Conservation (phyloP, 441 rosid genomes). For the Adansonia rubrostipa region DNA sequence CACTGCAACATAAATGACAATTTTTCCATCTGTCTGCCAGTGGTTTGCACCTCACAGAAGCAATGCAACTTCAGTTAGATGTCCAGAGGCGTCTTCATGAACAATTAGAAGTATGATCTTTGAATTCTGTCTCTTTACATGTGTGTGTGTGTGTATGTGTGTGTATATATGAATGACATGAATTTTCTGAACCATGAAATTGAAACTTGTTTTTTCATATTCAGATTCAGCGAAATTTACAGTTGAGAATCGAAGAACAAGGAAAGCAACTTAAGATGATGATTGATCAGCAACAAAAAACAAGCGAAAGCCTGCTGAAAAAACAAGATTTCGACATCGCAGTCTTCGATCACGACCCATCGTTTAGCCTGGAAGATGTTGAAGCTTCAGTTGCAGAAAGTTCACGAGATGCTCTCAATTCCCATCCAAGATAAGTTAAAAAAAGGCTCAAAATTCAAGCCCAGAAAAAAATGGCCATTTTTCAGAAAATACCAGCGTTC, state of each 20-base stretch:
- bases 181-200: not conserved
- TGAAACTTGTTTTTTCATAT: not conserved
- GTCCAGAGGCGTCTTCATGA: conserved; percentile 91
- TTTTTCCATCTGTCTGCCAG: not conserved
- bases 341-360: no score
- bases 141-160: not conserved
- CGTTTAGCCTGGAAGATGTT: no score
- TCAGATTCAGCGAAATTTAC: conserved; percentile 80
- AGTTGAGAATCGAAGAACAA: conserved; percentile 82
- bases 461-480: no score
- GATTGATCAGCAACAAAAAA: conserved; percentile 79
- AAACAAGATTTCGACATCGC: conserved; percentile 33
- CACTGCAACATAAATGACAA: not conserved
- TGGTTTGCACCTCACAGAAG: conserved; percentile 62
- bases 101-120: conserved; percentile 68
- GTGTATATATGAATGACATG: no score
- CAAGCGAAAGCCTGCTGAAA: conserved; percentile 43
- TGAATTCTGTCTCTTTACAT: not conserved
- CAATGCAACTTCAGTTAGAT: conserved; percentile 77
- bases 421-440: no score
- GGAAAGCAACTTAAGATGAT: conserved; percentile 73
- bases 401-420: no score
- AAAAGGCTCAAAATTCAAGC: no score
- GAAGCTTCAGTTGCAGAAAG: no score
- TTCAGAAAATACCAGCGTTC: no score